Evolutionary conservation across 306 rosid genomes (phyloP).

Genomic region (Vigna nakashimae): DNA sequence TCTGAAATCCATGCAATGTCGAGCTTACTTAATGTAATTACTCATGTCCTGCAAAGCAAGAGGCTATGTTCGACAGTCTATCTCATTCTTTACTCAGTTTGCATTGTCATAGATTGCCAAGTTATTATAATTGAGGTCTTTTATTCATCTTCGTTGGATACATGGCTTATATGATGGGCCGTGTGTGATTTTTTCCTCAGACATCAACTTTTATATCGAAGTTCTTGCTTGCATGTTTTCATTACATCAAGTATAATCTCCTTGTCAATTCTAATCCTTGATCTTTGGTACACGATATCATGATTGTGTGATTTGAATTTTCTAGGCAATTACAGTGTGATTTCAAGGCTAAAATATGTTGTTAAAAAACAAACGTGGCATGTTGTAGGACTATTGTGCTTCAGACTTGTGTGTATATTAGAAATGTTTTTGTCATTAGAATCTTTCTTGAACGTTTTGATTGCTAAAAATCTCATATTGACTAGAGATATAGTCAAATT

Average conservation of each 20-base stretch:
- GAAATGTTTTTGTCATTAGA: not conserved
- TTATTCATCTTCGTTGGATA: conserved; percentile 24
- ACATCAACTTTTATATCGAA: not conserved
- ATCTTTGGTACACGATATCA: conserved; percentile 25
- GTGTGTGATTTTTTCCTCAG: not conserved
- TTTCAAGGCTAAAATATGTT: not conserved
- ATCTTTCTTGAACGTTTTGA: not conserved
- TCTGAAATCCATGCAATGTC: conserved; percentile 63
- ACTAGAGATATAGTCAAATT: too few species aligned
- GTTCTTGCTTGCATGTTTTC: conserved; percentile 16
- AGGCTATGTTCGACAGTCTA: not conserved
- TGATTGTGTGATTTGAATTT: not conserved
- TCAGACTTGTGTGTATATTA: not conserved
- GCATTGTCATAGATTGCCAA: not conserved
- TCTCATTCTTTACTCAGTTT: not conserved
- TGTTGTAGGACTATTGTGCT: conserved; percentile 20
- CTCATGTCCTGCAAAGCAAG: conserved; percentile 34
- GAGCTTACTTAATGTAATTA: conserved; percentile 63
- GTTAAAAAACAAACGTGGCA: not conserved
- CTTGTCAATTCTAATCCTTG: conserved; percentile 16
- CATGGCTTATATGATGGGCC: not conserved
- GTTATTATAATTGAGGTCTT: conserved; percentile 13
- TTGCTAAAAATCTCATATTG: too few species aligned
- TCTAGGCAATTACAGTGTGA: not conserved
- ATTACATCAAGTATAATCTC: conserved; percentile 16